Evolutionary conservation across 192 early-diverging fungal genomes (phyloP).

Genomic region (Mortierella antarctica): DNA sequence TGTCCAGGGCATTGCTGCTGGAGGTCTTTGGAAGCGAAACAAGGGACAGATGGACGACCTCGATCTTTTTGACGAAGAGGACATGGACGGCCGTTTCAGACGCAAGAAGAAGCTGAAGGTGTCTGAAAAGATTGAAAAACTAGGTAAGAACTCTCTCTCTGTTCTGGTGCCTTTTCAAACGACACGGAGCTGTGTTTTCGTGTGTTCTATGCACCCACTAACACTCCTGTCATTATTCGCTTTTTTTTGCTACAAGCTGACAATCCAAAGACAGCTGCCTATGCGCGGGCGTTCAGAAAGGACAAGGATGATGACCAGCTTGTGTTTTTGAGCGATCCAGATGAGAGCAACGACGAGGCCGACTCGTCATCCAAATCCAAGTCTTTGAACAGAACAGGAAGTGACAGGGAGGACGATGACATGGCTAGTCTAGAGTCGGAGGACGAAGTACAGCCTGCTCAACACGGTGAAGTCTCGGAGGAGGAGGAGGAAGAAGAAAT

Average conservation of each 20-base stretch:
- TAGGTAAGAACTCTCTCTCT: constrained; percentile 16
- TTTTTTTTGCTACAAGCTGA: constrained; percentile 21
- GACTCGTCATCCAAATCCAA: neutral
- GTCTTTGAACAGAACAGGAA: neutral
- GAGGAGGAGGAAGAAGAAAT: constrained; percentile 26
- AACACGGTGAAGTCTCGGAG: neutral
- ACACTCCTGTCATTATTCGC: neutral
- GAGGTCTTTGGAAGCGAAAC: constrained; percentile 47
- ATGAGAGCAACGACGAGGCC: constrained; percentile 32
- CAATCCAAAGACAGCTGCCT: constrained; percentile 37
- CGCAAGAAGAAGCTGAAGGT: constrained; percentile 49
- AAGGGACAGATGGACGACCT: constrained; percentile 44
- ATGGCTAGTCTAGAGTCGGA: neutral
- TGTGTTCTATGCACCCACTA: neutral
- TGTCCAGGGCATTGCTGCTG: constrained; percentile 46
- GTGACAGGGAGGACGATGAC: constrained; percentile 5
- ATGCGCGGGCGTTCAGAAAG: constrained; percentile 41
- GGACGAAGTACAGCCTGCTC: neutral
- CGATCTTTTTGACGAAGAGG: constrained; percentile 43
- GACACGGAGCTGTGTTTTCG: too few relatives aligned
- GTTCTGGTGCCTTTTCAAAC: neutral
- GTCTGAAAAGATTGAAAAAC: constrained; percentile 47
- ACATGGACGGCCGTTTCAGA: constrained; percentile 45
- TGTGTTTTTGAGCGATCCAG: constrained; percentile 44
- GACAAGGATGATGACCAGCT: constrained; percentile 36